Evolutionary conservation across 1,139 yeast genomes (phyloP).

Genomic region (Chernovozyma aurita): DNA sequence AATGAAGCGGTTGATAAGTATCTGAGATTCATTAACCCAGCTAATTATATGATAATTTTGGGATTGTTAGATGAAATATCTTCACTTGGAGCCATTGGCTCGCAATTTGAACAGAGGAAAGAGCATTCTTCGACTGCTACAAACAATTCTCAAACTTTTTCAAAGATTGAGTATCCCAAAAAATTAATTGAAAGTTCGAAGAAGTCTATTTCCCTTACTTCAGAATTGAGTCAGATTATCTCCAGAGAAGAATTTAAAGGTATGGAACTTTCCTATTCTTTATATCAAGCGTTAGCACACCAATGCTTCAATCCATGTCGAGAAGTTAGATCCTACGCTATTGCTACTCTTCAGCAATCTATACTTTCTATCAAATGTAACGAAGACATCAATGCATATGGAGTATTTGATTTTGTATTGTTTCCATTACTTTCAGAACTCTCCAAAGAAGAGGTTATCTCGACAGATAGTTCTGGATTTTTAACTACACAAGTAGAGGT

Average conservation of each 20-base stretch:
- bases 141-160: not conserved
- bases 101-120: constrained; percentile 73
- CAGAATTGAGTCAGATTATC: constrained; percentile 37
- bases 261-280: constrained; percentile 47
- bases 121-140: no score
- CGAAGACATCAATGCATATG: constrained; percentile 39
- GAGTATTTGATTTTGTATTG: constrained; percentile 67
- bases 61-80: constrained; percentile 79
- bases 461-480: constrained; percentile 63
- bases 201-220: constrained; percentile 58
- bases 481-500: constrained; percentile 62
- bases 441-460: constrained; percentile 61
- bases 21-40: constrained; percentile 34
- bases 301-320: constrained; percentile 88
- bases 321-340: constrained; percentile 64
- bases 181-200: constrained; percentile 56
- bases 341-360: constrained; percentile 48
- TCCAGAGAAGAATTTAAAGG: constrained; percentile 21
- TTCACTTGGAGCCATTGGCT: constrained; percentile 76
- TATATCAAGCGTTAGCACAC: constrained; percentile 76
- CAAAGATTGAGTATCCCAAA: constrained; percentile 34
- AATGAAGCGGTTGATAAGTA: constrained; percentile 37
- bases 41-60: constrained; percentile 59
- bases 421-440: constrained; percentile 70
- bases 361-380: constrained; percentile 28